These are phyloP conservation scores for Gentiana dahurica DNA, from an alignment of 257 asterid genomes.

Conservation along the genomic window DNA sequence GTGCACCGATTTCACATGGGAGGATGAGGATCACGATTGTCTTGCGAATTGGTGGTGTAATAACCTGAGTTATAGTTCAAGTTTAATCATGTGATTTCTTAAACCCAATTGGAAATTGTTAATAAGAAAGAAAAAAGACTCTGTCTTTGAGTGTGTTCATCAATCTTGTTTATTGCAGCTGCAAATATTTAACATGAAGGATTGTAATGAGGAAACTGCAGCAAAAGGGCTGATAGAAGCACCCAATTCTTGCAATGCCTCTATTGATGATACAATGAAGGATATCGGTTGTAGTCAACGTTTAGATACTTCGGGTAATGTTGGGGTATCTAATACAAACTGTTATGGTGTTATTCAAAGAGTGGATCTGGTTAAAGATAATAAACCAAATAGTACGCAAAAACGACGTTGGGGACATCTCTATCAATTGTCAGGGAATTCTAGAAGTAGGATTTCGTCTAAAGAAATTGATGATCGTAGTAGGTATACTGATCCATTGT, in stretches of 20 bases:
- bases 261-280: slow-evolving; percentile 6
- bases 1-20: too few species aligned
- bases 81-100: not conserved
- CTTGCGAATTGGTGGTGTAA: not conserved
- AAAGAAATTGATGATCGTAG: slow-evolving; percentile 35
- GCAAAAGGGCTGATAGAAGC: slow-evolving; percentile 11
- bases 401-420: slow-evolving; percentile 46
- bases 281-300: slow-evolving; percentile 3
- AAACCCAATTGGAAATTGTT: not conserved
- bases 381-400: slow-evolving; percentile 25
- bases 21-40: not conserved
- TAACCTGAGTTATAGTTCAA: not conserved
- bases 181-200: slow-evolving; percentile 17
- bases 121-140: too few species aligned
- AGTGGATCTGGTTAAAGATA: slow-evolving; percentile 52
- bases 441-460: slow-evolving; percentile 33
- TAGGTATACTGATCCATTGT: slow-evolving; percentile 31
- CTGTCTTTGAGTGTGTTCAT: not conserved
- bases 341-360: slow-evolving; percentile 51
- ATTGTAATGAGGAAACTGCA: slow-evolving; percentile 9
- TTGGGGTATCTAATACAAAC: slow-evolving; percentile 4
- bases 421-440: slow-evolving; percentile 46
- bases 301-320: slow-evolving; percentile 9
- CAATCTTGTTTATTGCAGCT: not conserved
- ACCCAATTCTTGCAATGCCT: slow-evolving; percentile 13